These are phyloP conservation scores for Malassezia furfur DNA, from an alignment of 1,284 basidiomycete genomes.

Conservation along the genomic window DNA sequence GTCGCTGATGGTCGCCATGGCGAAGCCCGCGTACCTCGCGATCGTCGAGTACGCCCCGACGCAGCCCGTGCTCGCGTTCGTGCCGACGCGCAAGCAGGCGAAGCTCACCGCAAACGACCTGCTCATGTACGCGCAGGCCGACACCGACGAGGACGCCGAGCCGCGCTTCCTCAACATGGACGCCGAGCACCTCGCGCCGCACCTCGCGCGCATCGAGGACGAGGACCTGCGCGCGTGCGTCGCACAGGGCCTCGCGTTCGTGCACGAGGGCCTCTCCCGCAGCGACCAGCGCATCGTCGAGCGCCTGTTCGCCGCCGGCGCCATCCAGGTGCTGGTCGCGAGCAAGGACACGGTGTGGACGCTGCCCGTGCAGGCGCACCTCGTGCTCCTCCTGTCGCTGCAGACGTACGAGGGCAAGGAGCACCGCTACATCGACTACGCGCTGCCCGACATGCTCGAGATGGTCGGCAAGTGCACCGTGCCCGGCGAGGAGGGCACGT, in stretches of 20 bases:
- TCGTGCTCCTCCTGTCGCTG: constrained; percentile 98
- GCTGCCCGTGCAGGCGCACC: constrained; percentile 80
- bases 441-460: constrained; percentile 91
- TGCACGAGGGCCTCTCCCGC: constrained; percentile 83
- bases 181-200: constrained; percentile 68
- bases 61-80: constrained; percentile 84
- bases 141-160: constrained; percentile 58
- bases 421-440: constrained; percentile 84
- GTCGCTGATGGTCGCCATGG: constrained; percentile 97
- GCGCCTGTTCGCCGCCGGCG: constrained; percentile 82
- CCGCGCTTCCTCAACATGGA: constrained; percentile 83
- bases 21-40: constrained; percentile 90
- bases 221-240: constrained; percentile 68
- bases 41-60: constrained; percentile 77
- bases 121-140: constrained; percentile 76
- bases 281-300: constrained; percentile 90
- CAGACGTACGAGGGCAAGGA: constrained; percentile 68
- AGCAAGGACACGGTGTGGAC: constrained; percentile 95
- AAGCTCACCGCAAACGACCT: constrained; percentile 85
- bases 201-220: constrained; percentile 76
- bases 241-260: constrained; percentile 84
- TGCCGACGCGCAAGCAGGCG: constrained; percentile 86
- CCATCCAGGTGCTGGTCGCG: constrained; percentile 86
- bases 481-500: constrained; percentile 60
- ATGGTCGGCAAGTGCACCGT: constrained; percentile 93